These are phyloP conservation scores for Monosporascus sp. DNA, from an alignment of 2,329 filamentous ascomycete genomes.

Conservation along the genomic window DNA sequence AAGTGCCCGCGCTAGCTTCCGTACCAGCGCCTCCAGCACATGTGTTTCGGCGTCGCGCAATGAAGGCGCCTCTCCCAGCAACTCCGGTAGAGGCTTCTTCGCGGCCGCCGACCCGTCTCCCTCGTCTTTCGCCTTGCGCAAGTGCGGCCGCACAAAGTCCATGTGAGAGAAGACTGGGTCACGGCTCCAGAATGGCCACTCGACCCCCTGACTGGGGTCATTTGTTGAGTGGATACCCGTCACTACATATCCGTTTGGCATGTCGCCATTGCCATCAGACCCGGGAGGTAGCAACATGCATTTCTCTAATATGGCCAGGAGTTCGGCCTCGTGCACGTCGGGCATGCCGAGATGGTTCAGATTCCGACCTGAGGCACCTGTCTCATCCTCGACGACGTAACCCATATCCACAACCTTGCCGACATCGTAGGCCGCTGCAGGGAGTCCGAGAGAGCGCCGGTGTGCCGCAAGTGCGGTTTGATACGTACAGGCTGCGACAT, in stretches of 20 bases:
- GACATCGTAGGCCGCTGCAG: conserved; percentile 4
- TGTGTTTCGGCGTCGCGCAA: neutral
- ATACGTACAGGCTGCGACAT: conserved; percentile 25
- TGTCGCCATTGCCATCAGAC: neutral
- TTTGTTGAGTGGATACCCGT: neutral
- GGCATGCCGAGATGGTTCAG: neutral
- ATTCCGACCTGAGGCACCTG: neutral
- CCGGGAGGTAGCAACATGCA: neutral
- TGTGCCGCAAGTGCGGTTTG: conserved; percentile 17
- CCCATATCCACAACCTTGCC: conserved; percentile 5
- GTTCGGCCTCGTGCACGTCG: neutral
- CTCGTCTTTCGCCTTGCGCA: neutral
- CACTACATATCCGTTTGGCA: neutral
- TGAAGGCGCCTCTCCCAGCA: neutral
- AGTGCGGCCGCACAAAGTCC: neutral
- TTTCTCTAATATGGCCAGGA: neutral
- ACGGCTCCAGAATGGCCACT: neutral
- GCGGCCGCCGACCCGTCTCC: neutral
- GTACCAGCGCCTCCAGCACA: neutral
- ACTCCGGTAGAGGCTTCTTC: neutral
- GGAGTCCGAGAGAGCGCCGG: conserved; percentile 3
- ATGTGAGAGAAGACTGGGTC: neutral
- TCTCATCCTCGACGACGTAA: conserved; percentile 1
- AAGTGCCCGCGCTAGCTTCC: neutral
- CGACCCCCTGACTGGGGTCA: neutral